Evolutionary conservation across 2,329 filamentous ascomycete genomes (phyloP).

Genomic region (Pseudogymnoascus sp.): DNA sequence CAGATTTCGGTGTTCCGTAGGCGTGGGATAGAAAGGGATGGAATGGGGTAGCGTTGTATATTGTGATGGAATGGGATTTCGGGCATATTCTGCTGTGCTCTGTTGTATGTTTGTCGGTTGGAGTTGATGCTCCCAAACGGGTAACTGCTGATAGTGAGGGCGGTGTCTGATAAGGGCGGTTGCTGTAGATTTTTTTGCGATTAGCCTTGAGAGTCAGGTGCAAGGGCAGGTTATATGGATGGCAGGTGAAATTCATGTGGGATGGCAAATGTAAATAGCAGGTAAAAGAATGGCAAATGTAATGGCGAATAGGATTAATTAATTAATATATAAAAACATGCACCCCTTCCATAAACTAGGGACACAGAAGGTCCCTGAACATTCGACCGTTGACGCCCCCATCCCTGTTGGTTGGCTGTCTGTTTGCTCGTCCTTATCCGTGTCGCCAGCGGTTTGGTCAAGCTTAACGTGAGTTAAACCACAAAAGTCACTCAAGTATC

Average conservation of each 20-base stretch:
- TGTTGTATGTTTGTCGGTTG: neutral
- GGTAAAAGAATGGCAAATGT: neutral
- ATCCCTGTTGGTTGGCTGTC: neutral
- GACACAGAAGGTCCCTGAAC: neutral
- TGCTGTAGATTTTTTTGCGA: neutral
- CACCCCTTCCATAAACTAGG: neutral
- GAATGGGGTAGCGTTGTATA: neutral
- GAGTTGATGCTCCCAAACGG: neutral
- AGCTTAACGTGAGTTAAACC: neutral
- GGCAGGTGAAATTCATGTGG: neutral
- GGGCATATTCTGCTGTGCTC: neutral
- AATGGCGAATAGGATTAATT: neutral
- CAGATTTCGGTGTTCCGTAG: neutral
- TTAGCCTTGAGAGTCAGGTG: neutral
- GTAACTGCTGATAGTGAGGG: neutral
- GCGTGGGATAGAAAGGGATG: neutral
- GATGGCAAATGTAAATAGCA: neutral
- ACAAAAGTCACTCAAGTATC: neutral
- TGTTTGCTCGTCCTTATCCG: conserved; percentile 5
- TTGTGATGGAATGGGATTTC: neutral
- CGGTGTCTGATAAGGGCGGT: neutral
- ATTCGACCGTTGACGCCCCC: neutral
- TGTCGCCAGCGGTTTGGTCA: neutral
- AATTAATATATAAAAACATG: neutral
- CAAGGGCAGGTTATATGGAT: neutral